Conservation (phyloP, 305 asterid genomes). For the Fraxinus paxiana region DNA sequence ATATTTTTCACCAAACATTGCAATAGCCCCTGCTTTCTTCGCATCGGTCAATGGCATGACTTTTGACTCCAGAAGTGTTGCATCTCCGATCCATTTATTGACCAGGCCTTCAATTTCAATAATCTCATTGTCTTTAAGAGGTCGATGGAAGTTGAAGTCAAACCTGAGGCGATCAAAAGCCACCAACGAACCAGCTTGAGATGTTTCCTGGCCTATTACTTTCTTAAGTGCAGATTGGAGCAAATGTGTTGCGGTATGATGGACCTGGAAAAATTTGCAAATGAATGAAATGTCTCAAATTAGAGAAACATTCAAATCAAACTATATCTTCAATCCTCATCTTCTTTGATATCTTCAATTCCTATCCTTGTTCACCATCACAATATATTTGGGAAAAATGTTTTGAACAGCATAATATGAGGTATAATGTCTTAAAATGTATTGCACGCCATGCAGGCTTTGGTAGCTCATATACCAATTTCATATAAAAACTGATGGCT, state of each 20-base stretch:
- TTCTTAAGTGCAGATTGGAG: conserved; percentile 91
- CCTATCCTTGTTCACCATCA: neutral
- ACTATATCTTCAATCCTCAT: neutral
- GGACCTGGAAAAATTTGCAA: conserved; percentile 50
- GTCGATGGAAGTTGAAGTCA: conserved; percentile 81
- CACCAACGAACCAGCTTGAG: conserved; percentile 97
- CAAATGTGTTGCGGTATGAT: conserved; percentile 94
- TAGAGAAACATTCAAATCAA: neutral
- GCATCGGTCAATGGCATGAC: conserved; percentile 78
- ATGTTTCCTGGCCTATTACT: conserved; percentile 84
- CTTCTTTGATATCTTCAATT: neutral
- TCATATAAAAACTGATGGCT: conserved; percentile 5
- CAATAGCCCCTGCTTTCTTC: conserved; percentile 87
- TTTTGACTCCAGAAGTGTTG: conserved; percentile 63
- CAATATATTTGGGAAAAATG: neutral
- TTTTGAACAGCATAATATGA: neutral
- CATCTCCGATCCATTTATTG: conserved; percentile 84
- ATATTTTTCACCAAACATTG: conserved; percentile 97
- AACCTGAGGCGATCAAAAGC: conserved; percentile 90
- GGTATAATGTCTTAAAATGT: neutral
- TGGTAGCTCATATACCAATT: conserved; percentile 4
- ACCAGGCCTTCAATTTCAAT: conserved; percentile 66
- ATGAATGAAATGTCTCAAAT: conserved; percentile 1
- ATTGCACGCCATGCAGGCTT: neutral
- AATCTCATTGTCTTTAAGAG: conserved; percentile 67